phyloP scores from a whole-genome alignment of 2,329 filamentous ascomycete genomes.

The Lasiodiplodia sp. region DNA sequence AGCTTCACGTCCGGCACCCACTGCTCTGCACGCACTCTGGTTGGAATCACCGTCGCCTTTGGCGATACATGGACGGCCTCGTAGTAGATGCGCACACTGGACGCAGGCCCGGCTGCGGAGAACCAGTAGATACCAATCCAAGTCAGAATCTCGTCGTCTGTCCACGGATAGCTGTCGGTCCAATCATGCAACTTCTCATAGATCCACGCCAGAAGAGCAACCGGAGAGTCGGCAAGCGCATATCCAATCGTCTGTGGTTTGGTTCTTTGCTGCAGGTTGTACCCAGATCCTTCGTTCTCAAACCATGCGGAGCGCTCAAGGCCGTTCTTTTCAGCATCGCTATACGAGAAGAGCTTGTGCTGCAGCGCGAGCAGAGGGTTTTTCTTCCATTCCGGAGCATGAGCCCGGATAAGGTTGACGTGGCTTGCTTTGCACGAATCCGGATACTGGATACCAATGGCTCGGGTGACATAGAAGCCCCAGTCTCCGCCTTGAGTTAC shows the following conservation, averaged over 20 bases:
- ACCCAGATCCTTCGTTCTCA: constrained; percentile 62
- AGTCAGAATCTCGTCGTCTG: constrained; percentile 76
- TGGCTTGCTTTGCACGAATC: constrained; percentile 65
- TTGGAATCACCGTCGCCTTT: constrained; percentile 37
- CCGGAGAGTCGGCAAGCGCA: constrained; percentile 72
- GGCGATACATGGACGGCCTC: constrained; percentile 59
- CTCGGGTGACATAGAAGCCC: constrained; percentile 71
- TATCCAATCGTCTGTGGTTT: constrained; percentile 78
- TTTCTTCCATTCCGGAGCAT: constrained; percentile 57
- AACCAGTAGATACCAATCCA: constrained; percentile 80
- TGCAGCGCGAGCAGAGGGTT: constrained; percentile 66
- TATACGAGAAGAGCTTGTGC: constrained; percentile 63
- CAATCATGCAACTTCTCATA: constrained; percentile 82
- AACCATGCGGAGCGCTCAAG: constrained; percentile 66
- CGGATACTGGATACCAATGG: constrained; percentile 67
- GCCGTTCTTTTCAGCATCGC: constrained; percentile 58
- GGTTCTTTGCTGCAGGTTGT: constrained; percentile 67
- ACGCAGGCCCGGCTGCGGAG: constrained; percentile 71
- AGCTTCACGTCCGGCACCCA: constrained; percentile 59
- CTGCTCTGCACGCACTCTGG: constrained; percentile 46
- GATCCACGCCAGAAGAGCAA: constrained; percentile 77
- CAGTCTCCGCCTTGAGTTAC: constrained; percentile 69
- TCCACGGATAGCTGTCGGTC: constrained; percentile 76
- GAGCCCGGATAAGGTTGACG: constrained; percentile 63
- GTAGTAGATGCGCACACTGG: constrained; percentile 75